A percentile compares a stretch with the other conserved stretches of the same genome.
Conservation (phyloP, 2,329 filamentous ascomycete species). For the Aspergillus pseudoterreus region DNA sequence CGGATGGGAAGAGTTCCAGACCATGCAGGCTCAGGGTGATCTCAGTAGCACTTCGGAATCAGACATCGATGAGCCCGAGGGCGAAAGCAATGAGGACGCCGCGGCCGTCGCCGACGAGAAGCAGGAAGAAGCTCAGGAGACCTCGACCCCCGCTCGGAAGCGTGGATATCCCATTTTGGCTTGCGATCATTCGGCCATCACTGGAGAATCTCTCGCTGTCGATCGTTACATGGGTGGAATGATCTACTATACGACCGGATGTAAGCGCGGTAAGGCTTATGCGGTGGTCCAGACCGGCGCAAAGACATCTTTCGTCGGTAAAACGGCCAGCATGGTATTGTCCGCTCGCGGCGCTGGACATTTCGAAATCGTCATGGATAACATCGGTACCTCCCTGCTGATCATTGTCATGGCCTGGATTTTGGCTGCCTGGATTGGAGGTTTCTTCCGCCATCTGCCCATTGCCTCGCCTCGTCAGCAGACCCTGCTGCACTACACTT, state of each 20-base stretch:
- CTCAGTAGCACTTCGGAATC: slow-evolving; percentile 49
- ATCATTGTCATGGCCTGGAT: slow-evolving; percentile 76
- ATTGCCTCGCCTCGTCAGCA: slow-evolving; percentile 54
- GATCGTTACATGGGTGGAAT: slow-evolving; percentile 64
- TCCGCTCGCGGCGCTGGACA: slow-evolving; percentile 72
- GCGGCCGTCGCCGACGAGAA: slow-evolving; percentile 30
- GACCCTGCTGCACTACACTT: slow-evolving; percentile 65
- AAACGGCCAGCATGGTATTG: slow-evolving; percentile 69
- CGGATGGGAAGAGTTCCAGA: slow-evolving; percentile 64
- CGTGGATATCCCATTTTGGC: slow-evolving; percentile 65
- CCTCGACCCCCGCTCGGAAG: slow-evolving; percentile 15
- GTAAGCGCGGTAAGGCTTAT: slow-evolving; percentile 75
- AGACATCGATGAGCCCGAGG: slow-evolving; percentile 55
- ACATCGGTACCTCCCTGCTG: slow-evolving; percentile 68
- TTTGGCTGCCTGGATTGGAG: slow-evolving; percentile 70
- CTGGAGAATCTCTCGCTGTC: slow-evolving; percentile 75
- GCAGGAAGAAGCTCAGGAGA: slow-evolving; percentile 11
- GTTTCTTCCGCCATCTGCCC: slow-evolving; percentile 68
- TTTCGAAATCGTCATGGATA: slow-evolving; percentile 81
- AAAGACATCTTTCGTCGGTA: slow-evolving; percentile 71
- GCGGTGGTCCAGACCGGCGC: slow-evolving; percentile 65
- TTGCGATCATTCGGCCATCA: slow-evolving; percentile 76
- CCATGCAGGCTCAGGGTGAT: slow-evolving; percentile 60
- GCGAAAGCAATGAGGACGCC: slow-evolving; percentile 47
- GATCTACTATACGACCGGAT: slow-evolving; percentile 75